Conservation (phyloP, 202 grass and related monocot species). For the Saccharum hybrid region DNA sequence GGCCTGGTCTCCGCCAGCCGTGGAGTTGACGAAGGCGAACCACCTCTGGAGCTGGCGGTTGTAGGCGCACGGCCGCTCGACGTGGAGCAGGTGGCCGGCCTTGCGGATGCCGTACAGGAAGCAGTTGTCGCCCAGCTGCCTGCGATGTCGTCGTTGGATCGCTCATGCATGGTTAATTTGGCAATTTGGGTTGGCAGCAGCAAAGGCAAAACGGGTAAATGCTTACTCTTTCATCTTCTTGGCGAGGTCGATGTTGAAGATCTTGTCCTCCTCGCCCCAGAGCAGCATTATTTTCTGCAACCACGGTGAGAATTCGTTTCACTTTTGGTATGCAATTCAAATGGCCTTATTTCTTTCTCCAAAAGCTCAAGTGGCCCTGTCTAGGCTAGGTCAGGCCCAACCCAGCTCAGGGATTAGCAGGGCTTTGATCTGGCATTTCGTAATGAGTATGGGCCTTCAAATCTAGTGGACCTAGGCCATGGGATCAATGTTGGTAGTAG, state of each 20-base stretch:
- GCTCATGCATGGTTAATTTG: neutral
- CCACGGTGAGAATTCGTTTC: neutral
- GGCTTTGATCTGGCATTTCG: neutral
- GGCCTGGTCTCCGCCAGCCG: neutral
- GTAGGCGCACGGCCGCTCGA: constrained; percentile 87
- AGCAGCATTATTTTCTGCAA: constrained; percentile 91
- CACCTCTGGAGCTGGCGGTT: constrained; percentile 79
- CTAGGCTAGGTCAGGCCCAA: neutral
- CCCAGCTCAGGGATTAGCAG: neutral
- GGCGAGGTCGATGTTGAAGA: constrained; percentile 83
- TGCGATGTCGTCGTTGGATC: constrained; percentile 16
- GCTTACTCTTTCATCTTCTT: constrained; percentile 90
- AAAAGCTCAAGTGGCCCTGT: neutral
- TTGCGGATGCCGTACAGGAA: constrained; percentile 71
- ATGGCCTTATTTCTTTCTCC: neutral
- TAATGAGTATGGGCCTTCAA: neutral
- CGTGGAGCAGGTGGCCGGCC: constrained; percentile 82
- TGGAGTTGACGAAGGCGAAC: constrained; percentile 59
- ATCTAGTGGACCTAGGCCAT: neutral
- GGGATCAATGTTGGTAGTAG: neutral
- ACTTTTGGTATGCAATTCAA: neutral
- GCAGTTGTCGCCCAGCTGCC: constrained; percentile 76
- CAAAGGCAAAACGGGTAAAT: neutral
- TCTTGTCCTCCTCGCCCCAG: constrained; percentile 90
- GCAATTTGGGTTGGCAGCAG: too few relatives aligned